A percentile compares a stretch with the other conserved stretches of the same genome.
Conservation (phyloP, 345 rosid species). For the Balakata baccata region DNA sequence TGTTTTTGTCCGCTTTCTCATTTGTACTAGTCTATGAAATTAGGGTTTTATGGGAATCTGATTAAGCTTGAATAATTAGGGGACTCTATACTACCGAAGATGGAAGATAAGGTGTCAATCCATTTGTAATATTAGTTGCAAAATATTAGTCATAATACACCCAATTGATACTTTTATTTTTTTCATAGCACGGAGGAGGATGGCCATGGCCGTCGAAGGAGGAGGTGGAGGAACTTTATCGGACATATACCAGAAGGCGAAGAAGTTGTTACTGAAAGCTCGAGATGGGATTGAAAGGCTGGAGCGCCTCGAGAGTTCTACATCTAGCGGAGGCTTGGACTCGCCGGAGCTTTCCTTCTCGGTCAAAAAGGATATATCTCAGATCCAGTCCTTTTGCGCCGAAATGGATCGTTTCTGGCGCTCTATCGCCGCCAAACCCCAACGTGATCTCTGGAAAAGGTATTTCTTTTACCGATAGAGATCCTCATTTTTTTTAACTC, state of each 20-base stretch:
- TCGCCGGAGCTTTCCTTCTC: constrained; percentile 69
- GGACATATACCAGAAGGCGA: constrained; percentile 59
- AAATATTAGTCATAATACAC: too few species aligned
- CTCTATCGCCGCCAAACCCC: constrained; percentile 64
- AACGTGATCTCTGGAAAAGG: constrained; percentile 98
- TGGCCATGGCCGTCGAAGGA: constrained; percentile 47
- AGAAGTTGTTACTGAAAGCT: constrained; percentile 55
- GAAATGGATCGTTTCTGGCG: constrained; percentile 89
- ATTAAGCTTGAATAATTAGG: too few species aligned
- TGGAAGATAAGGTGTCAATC: too few species aligned
- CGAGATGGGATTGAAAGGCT: constrained; percentile 81
- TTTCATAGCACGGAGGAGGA: background rate
- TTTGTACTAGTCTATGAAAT: too few species aligned
- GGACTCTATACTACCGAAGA: too few species aligned
- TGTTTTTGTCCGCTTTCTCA: too few species aligned
- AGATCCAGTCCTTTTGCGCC: constrained; percentile 68
- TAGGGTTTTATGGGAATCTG: too few species aligned
- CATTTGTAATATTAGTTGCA: too few species aligned
- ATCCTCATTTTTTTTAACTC: too few species aligned
- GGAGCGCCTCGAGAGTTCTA: constrained; percentile 68
- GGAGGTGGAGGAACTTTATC: constrained; percentile 73
- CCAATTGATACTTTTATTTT: too few species aligned
- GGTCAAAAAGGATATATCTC: constrained; percentile 66
- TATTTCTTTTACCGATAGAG: background rate
- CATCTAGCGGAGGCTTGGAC: constrained; percentile 53